Conservation (phyloP, 345 rosid species). For the Acer saccharum region DNA sequence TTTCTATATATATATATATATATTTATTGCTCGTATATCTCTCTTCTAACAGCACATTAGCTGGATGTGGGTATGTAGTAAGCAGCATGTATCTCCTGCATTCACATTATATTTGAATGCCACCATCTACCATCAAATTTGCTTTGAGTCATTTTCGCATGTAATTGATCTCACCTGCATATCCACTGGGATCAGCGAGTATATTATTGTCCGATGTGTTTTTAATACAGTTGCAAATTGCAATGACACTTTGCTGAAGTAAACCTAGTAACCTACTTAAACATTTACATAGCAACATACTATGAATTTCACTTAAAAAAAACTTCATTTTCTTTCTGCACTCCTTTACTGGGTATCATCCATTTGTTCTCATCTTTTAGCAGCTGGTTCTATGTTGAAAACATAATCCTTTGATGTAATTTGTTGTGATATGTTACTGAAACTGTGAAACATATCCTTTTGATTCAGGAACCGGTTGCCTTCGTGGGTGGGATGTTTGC, state of each 20-base stretch:
- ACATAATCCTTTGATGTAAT: background rate
- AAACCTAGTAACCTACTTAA: background rate
- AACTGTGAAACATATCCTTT: background rate
- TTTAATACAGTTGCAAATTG: too few species aligned
- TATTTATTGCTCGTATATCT: background rate
- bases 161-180: background rate
- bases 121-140: background rate
- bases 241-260: background rate
- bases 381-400: background rate
- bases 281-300: background rate
- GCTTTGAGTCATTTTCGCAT: background rate
- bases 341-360: background rate
- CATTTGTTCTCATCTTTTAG: background rate
- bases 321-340: background rate
- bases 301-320: background rate
- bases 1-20: too few species aligned
- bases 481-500: slow-evolving; percentile 72
- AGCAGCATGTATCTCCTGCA: too few species aligned
- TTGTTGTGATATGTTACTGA: background rate
- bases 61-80: background rate
- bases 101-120: background rate
- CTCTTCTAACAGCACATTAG: background rate
- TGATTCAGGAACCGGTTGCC: slow-evolving; percentile 63
- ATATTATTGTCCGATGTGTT: background rate
- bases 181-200: background rate